A percentile compares a stretch with the other conserved stretches of the same genome.
These are phyloP conservation scores for Pontederia crassipes DNA, from an alignment of 176 grass and related monocot genomes.

Conservation along the genomic window DNA sequence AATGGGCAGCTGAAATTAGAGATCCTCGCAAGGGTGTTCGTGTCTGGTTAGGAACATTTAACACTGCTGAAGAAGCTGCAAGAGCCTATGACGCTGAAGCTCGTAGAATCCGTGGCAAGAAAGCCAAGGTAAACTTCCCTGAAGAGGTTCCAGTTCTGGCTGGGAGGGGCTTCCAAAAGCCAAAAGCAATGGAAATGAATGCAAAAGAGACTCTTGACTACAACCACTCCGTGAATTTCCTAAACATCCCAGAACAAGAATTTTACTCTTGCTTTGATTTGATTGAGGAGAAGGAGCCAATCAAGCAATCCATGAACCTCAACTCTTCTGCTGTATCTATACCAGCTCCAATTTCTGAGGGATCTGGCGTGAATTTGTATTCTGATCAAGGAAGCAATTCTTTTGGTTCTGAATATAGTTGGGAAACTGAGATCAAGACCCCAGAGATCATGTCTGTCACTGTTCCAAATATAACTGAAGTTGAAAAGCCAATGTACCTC, in stretches of 20 bases:
- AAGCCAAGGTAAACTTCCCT: slow-evolving; percentile 97
- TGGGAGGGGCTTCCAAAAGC: slow-evolving; percentile 25
- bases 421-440: slow-evolving; percentile 1
- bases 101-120: slow-evolving; percentile 81
- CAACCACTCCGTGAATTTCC: slow-evolving; percentile 4
- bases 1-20: slow-evolving; percentile 99
- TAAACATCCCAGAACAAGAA: slow-evolving; percentile 22
- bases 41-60: slow-evolving; percentile 96
- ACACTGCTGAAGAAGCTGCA: slow-evolving; percentile 93
- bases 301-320: slow-evolving; percentile 13
- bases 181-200: slow-evolving; percentile 21
- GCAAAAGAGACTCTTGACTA: slow-evolving; percentile 23
- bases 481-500: not conserved
- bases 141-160: slow-evolving; percentile 30
- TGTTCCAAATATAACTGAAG: not conserved
- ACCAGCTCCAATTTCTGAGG: not conserved
- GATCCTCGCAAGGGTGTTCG: slow-evolving; percentile 88
- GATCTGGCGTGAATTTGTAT: not conserved
- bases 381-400: slow-evolving; percentile 19
- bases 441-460: slow-evolving; percentile 13
- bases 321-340: not conserved
- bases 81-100: slow-evolving; percentile 91
- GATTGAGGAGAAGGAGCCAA: slow-evolving; percentile 25
- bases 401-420: slow-evolving; percentile 9
- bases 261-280: slow-evolving; percentile 25